phyloP scores from a whole-genome alignment of 2,329 filamentous ascomycete species.

The Aureobasidium melanogenum region DNA sequence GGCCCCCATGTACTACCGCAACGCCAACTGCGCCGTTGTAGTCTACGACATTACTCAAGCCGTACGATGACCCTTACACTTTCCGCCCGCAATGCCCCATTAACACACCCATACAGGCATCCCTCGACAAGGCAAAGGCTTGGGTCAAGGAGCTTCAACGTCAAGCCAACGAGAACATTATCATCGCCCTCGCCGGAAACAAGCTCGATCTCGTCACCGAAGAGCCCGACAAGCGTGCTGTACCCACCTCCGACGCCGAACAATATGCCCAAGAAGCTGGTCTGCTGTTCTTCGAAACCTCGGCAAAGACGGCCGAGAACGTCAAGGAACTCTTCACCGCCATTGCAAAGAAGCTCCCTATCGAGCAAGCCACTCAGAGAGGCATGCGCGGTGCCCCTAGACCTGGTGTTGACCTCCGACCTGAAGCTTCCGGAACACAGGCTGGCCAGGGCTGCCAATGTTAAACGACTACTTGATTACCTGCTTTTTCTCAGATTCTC shows the following conservation, averaged over 20 bases:
- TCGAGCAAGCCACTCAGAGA: conserved; percentile 90
- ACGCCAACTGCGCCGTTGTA: conserved; percentile 97
- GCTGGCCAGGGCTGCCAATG: conserved; percentile 55
- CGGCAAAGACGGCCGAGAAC: conserved; percentile 94
- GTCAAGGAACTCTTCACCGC: conserved; percentile 93
- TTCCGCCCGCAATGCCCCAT: not conserved
- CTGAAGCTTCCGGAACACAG: conserved; percentile 50
- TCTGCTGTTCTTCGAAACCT: conserved; percentile 96
- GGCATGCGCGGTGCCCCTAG: conserved; percentile 59
- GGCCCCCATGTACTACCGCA: conserved; percentile 98
- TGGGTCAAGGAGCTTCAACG: conserved; percentile 99
- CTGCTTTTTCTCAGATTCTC: not conserved
- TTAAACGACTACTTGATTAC: conserved; percentile 31
- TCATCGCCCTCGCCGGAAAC: conserved; percentile 96
- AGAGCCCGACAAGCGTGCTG: conserved; percentile 90
- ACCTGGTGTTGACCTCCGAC: conserved; percentile 58
- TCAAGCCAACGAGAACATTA: conserved; percentile 98
- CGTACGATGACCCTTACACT: conserved; percentile 47
- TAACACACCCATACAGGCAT: conserved; percentile 52
- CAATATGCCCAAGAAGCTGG: conserved; percentile 90
- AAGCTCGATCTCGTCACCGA: conserved; percentile 94
- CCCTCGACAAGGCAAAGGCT: conserved; percentile 95
- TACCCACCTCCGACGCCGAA: conserved; percentile 80
- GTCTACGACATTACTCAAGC: conserved; percentile 99
- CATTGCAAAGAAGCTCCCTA: conserved; percentile 93